Evolutionary conservation across 139 green algal species (phyloP).

Genomic region (Ettlia oleoabundans): DNA sequence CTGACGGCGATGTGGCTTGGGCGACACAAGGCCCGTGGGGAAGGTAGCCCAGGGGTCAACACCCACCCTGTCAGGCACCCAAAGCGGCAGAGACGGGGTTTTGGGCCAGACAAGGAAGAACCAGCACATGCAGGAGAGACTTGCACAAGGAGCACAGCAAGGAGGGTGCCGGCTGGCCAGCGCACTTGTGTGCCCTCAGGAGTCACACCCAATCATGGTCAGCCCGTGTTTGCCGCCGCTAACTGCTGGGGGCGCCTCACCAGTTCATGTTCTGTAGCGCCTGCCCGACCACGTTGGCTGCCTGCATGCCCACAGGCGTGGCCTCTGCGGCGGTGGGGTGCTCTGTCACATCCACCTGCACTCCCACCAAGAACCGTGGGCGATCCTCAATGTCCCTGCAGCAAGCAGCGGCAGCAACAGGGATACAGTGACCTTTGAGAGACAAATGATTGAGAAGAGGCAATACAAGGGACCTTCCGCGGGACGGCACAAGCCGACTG

Average conservation of each 20-base stretch:
- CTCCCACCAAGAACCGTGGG: slow-evolving; percentile 91
- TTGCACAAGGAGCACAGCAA: neutral
- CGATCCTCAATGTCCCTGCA: slow-evolving; percentile 74
- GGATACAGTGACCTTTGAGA: neutral
- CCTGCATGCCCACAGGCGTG: slow-evolving; percentile 27
- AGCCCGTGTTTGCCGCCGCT: no score
- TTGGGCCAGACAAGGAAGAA: neutral
- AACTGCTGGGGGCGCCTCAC: neutral
- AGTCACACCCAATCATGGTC: no score
- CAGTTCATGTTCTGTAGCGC: slow-evolving; percentile 64
- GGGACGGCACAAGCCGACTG: no score
- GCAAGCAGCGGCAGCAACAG: neutral
- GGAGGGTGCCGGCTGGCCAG: no score
- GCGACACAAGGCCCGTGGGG: slow-evolving; percentile 36
- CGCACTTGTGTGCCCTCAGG: no score
- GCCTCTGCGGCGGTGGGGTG: slow-evolving; percentile 52
- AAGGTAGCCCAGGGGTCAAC: slow-evolving; percentile 76
- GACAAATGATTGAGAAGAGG: neutral
- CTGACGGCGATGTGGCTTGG: slow-evolving; percentile 61
- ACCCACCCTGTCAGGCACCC: slow-evolving; percentile 12
- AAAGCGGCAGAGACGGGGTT: no score
- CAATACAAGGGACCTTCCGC: no score
- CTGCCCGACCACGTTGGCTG: slow-evolving; percentile 54
- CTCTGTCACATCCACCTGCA: slow-evolving; percentile 83
- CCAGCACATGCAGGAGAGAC: neutral